Evolutionary conservation across 495 filamentous ascomycete genomes (phyloP).

Genomic region (Podospora australis): DNA sequence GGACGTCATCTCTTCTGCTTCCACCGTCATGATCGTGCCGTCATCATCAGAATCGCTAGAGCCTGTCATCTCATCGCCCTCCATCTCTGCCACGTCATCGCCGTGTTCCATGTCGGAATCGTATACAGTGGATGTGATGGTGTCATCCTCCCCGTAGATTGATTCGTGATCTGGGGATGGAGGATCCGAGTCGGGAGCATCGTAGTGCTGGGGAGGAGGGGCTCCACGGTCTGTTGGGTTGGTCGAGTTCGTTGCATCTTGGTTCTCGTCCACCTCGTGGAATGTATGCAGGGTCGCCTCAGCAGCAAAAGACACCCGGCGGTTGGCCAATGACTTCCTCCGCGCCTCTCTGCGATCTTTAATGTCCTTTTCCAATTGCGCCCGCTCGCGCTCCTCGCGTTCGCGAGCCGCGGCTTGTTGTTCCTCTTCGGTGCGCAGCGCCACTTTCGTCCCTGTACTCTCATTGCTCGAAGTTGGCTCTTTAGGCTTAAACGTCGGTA

Average conservation of each 20-base stretch:
- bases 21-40: constrained; percentile 68
- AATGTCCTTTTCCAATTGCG: constrained; percentile 59
- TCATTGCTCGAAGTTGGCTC: constrained; percentile 26
- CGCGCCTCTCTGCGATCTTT: constrained; percentile 74
- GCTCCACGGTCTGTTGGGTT: too few species aligned
- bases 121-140: constrained; percentile 70
- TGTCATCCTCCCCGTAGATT: constrained; percentile 55
- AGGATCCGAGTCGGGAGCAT: constrained; percentile 40
- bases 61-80: constrained; percentile 48
- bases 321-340: constrained; percentile 85
- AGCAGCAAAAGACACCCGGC: constrained; percentile 93
- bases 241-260: constrained; percentile 81
- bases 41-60: constrained; percentile 57
- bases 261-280: constrained; percentile 85
- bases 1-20: constrained; percentile 61
- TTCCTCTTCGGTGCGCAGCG: constrained; percentile 65
- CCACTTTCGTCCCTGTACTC: constrained; percentile 38
- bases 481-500: constrained; percentile 42
- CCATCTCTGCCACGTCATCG: constrained; percentile 50
- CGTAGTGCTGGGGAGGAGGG: constrained; percentile 32
- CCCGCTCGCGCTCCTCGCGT: constrained; percentile 64
- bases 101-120: constrained; percentile 60
- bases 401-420: constrained; percentile 70
- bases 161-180: constrained; percentile 57
- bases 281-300: constrained; percentile 97